Evolutionary conservation across 345 rosid genomes (phyloP).

Genomic region (Dimocarpus longan): DNA sequence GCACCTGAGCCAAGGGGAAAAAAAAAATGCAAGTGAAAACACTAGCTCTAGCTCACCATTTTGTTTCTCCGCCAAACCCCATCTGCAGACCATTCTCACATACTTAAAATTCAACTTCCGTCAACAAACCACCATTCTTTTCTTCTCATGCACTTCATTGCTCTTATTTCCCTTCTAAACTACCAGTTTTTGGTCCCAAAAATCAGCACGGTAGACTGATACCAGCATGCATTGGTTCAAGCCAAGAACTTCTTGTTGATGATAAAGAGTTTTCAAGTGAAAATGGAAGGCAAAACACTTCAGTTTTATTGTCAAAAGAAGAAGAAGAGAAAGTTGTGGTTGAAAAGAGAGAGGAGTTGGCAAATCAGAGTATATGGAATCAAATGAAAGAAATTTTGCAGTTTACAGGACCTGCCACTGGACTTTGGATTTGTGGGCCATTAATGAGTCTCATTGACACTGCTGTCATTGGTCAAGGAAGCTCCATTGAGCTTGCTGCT

Average conservation of each 20-base stretch:
- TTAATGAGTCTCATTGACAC: conserved; percentile 96
- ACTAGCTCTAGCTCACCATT: conserved; percentile 23
- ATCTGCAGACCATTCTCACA: conserved; percentile 32
- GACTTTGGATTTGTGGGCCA: conserved; percentile 87
- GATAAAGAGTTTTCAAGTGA: not conserved
- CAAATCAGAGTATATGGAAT: conserved; percentile 64
- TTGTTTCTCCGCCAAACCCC: conserved; percentile 25
- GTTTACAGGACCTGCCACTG: conserved; percentile 92
- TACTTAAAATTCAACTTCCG: conserved; percentile 14
- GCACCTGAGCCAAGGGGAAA: too few relatives aligned
- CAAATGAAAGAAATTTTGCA: conserved; percentile 76
- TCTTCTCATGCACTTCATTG: not conserved
- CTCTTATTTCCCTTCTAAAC: conserved; percentile 25
- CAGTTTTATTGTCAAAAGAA: conserved; percentile 17
- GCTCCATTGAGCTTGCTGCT: conserved; percentile 93
- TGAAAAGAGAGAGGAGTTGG: conserved; percentile 44
- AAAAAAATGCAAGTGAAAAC: conserved; percentile 42
- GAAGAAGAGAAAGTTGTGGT: conserved; percentile 23
- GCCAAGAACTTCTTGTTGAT: conserved; percentile 32
- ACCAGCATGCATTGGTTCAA: conserved; percentile 33
- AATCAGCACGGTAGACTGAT: conserved; percentile 6
- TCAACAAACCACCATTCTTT: conserved; percentile 19
- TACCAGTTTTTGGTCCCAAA: conserved; percentile 5
- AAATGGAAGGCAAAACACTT: conserved; percentile 18
- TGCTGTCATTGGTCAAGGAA: conserved; percentile 86